Evolutionary conservation across 2,329 filamentous ascomycete species (phyloP).

Genomic region (Teratosphaeria gauchensis): DNA sequence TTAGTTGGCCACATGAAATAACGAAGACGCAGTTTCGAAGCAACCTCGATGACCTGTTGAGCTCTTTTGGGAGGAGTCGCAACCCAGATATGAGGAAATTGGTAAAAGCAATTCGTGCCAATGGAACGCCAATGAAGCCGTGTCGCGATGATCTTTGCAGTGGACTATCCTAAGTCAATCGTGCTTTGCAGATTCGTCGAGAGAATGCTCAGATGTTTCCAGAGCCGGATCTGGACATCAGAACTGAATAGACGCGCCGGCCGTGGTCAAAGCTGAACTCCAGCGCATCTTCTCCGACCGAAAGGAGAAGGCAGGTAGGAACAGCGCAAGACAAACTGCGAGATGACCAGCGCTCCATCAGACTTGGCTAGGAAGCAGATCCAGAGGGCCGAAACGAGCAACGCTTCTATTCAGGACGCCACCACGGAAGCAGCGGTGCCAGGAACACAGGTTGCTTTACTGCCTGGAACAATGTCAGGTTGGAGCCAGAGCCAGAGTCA

Average conservation of each 20-base stretch:
- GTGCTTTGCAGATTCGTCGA: neutral
- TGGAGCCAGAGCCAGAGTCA: neutral
- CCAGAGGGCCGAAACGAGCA: neutral
- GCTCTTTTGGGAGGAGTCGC: neutral
- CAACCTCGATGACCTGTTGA: neutral
- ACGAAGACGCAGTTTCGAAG: neutral
- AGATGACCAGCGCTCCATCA: neutral
- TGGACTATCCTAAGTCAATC: neutral
- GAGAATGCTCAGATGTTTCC: neutral
- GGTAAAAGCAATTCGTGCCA: neutral
- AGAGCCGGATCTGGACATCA: neutral
- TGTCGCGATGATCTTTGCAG: neutral
- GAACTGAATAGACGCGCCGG: neutral
- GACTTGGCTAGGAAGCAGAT: neutral
- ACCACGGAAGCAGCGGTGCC: neutral
- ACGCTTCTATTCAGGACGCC: neutral
- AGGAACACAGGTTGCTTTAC: too few species aligned
- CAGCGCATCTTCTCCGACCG: neutral
- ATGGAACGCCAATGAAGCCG: neutral
- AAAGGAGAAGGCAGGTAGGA: neutral
- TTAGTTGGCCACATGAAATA: neutral
- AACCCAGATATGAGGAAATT: neutral
- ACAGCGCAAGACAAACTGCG: neutral
- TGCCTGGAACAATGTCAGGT: neutral
- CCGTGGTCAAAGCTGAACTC: neutral